Conservation (phyloP, 805 yeast species). For the Wickerhamiella sergipiensis region DNA sequence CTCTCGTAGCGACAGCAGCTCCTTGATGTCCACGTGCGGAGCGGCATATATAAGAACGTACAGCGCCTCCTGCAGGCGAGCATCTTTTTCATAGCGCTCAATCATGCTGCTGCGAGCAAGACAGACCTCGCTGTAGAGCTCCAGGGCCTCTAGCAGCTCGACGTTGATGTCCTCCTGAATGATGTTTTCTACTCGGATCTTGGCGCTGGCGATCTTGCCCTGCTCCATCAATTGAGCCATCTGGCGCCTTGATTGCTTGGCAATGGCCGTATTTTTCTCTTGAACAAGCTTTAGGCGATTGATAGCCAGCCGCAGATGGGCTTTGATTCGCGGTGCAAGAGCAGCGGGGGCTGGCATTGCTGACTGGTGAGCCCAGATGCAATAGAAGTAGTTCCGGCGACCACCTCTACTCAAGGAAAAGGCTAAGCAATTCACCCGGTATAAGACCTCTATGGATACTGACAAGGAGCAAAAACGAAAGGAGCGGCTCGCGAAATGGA, state of each 20-base stretch:
- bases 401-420: neutral
- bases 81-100: constrained; percentile 20
- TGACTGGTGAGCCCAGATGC: neutral
- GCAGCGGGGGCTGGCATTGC: neutral
- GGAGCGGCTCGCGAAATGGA: constrained; percentile 5
- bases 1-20: constrained; percentile 47
- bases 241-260: constrained; percentile 58
- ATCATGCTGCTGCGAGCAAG: constrained; percentile 60
- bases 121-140: constrained; percentile 67
- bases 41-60: constrained; percentile 55
- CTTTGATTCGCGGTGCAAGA: constrained; percentile 9
- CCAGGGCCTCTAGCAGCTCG: constrained; percentile 66
- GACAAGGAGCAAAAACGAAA: neutral
- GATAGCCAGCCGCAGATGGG: constrained; percentile 41
- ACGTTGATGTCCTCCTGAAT: constrained; percentile 70
- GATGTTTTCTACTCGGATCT: constrained; percentile 69
- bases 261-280: constrained; percentile 58
- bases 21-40: constrained; percentile 64
- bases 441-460: neutral
- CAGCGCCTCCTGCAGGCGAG: constrained; percentile 52
- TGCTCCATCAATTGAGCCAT: constrained; percentile 55
- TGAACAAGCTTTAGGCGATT: constrained; percentile 58
- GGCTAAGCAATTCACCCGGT: neutral
- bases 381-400: neutral
- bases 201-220: constrained; percentile 73